Evolutionary conservation across 108 stramenopile species (phyloP).

Genomic region (Chaetoceros muelleri): DNA sequence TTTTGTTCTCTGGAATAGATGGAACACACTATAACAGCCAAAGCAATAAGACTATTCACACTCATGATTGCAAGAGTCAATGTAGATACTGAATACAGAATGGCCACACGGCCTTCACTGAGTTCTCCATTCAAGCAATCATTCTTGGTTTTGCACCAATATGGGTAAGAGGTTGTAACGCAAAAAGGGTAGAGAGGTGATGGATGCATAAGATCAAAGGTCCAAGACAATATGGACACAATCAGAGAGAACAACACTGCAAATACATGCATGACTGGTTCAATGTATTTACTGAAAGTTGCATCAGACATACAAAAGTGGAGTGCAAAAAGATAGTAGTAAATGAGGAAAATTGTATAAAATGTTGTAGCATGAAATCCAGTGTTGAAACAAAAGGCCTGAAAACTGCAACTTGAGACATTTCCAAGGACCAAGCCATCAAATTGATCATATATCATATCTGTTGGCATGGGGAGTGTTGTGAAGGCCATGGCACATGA

Average conservation of each 20-base stretch:
- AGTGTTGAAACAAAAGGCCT: not conserved
- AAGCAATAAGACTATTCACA: no score
- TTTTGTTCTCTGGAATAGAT: no score
- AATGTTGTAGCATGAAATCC: not conserved
- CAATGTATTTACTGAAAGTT: not conserved
- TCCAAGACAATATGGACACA: not conserved
- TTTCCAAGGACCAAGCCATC: not conserved
- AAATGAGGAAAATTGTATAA: not conserved
- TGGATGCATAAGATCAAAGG: not conserved
- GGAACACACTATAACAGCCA: no score
- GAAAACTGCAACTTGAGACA: not conserved
- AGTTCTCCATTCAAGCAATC: no score
- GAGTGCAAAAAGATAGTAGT: not conserved
- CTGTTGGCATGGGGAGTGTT: not conserved
- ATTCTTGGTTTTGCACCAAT: no score
- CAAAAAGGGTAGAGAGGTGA: not conserved
- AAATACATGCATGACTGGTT: not conserved
- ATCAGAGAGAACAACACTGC: not conserved
- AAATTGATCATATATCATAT: not conserved
- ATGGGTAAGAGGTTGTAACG: not conserved
- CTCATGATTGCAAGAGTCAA: no score
- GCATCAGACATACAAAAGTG: not conserved
- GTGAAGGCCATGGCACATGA: not conserved
- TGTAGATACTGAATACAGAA: no score
- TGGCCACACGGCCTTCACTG: no score